Evolutionary conservation across 768 basidiomycete species (phyloP).

Genomic region (Boletus subparvulus): DNA sequence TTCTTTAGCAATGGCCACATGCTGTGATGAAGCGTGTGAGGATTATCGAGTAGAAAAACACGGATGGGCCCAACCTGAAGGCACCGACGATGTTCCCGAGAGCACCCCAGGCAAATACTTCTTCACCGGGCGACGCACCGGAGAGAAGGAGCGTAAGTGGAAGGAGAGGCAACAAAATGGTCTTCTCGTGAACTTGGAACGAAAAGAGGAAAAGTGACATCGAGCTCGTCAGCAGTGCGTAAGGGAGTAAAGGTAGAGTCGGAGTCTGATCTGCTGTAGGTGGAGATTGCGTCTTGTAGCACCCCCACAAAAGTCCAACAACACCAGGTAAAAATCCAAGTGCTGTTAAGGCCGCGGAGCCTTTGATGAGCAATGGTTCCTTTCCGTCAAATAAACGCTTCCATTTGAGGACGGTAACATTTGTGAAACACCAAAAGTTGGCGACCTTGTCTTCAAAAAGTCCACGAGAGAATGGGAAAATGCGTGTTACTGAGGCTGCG

Average conservation of each 20-base stretch:
- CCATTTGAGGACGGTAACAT: conserved; percentile 84
- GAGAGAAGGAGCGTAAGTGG: conserved; percentile 80
- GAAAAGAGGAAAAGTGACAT: conserved; percentile 96
- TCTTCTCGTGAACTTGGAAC: conserved; percentile 96
- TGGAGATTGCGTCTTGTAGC: conserved; percentile 30
- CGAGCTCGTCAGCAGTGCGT: conserved; percentile 75
- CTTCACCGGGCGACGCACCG: conserved; percentile 32
- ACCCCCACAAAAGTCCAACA: conserved; percentile 41
- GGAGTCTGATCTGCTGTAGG: conserved; percentile 34
- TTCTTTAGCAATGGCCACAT: conserved; percentile 89
- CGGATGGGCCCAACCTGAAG: conserved; percentile 64
- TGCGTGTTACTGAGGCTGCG: conserved; percentile 68
- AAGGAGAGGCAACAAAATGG: conserved; percentile 80
- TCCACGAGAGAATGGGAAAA: conserved; percentile 90
- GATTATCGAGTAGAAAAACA: neutral
- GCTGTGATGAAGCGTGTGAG: conserved; percentile 40
- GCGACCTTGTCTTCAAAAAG: conserved; percentile 96
- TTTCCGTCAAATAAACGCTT: conserved; percentile 40
- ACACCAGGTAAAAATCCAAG: conserved; percentile 70
- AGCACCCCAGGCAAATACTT: conserved; percentile 31
- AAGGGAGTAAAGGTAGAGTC: conserved; percentile 70
- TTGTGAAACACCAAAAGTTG: conserved; percentile 95
- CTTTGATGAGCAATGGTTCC: conserved; percentile 54
- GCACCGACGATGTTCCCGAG: conserved; percentile 76
- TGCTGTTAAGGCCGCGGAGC: conserved; percentile 66